Evolutionary conservation across 2,329 filamentous ascomycete species (phyloP), one percentile per base, ranked within the genome.

Genomic region (Monilinia fructigena): DNA sequence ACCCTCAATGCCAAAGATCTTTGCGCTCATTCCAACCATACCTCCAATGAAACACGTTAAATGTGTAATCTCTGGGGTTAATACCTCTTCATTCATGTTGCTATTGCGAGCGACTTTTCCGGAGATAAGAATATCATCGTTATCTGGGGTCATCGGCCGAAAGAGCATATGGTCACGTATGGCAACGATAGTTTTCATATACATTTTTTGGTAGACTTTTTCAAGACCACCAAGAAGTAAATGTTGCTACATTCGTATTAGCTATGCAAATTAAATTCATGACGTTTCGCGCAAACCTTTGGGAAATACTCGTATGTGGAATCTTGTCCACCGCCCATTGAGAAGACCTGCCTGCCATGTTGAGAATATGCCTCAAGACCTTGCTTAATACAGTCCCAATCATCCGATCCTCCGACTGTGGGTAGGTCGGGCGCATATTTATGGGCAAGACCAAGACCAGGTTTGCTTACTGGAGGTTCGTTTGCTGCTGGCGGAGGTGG

Each of bases 101-200:
- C 82, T 81, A 1, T 72, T 76, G 12, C 83, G 82, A 56, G 75
- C 79, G n/a, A 85, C 76, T 71, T 86, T 87, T 31, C 89, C 89
- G 0, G 90, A 86, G 68, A 95, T 86, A 3, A 95, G 82, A n/a
- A 95, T 85, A 68, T 94, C 86, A 62, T 85, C 85, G 63, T 85
- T 81, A 8, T 83, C 80, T 8, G 86, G 84, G 26, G 87, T 84
- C 86, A 95, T 89, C 0, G 93, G 92, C 6, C 89, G 85, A 78
- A 86, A 96, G 66, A 96, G 85, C 12, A 96, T 82, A 76, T 90
- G 84, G 70, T 92, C 83, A 70, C 90, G 89, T 47, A 89, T 85
- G 0, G 86, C 86, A 6, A 89, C 85, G 40, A 89, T 84, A 4
- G 87, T 84, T 66, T 85, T 85, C 67, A 89, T 82, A 75, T 96